Percentiles rank a stretch among this genome's conserved stretches.
Conservation (phyloP, 2,329 filamentous ascomycete species). For the Aspergillus novoparasiticus region DNA sequence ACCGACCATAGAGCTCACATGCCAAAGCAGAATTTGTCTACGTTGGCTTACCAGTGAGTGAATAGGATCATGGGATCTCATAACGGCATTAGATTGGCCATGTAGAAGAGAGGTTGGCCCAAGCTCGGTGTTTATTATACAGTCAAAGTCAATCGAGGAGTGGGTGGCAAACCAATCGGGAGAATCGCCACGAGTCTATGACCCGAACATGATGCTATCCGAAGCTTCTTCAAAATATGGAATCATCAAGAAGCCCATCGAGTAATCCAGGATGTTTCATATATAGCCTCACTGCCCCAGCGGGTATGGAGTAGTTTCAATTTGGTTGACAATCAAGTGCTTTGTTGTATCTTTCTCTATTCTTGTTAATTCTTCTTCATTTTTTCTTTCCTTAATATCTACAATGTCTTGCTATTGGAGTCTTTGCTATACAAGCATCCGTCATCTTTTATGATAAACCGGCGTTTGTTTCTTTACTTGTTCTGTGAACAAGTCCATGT, state of each 20-base stretch:
- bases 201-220: neutral
- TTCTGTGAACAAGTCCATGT: neutral
- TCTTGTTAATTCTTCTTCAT: neutral
- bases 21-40: too few relatives aligned
- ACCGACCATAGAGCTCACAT: too few relatives aligned
- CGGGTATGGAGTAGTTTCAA: fast-evolving
- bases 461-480: neutral
- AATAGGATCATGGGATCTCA: neutral
- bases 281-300: neutral
- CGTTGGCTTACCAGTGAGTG: too few relatives aligned
- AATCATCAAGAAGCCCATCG: neutral
- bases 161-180: neutral
- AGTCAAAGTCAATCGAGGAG: neutral
- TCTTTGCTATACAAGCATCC: neutral
- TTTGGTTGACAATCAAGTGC: neutral
- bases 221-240: neutral
- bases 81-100: neutral
- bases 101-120: too few relatives aligned
- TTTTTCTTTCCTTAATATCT: neutral
- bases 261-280: neutral
- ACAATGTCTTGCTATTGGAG: neutral
- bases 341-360: neutral
- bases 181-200: neutral
- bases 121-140: too few relatives aligned
- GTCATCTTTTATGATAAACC: neutral